These are phyloP conservation scores for Suhomyces canberraensis DNA, from an alignment of 805 yeast species.

Conservation along the genomic window DNA sequence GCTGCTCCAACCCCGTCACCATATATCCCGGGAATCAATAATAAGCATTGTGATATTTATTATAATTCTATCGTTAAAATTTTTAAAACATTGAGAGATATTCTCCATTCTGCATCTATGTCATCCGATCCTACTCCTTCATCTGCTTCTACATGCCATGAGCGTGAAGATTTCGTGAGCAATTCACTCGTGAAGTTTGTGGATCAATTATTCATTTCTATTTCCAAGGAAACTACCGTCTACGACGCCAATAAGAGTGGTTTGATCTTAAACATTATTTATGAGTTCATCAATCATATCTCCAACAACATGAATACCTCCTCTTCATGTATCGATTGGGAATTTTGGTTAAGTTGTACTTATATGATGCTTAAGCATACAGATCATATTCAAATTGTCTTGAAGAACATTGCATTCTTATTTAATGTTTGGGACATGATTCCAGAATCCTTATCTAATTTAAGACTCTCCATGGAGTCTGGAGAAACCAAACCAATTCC, in stretches of 20 bases:
- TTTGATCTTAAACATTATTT: constrained; percentile 36
- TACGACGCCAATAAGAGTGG: constrained; percentile 39
- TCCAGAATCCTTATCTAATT: constrained; percentile 36
- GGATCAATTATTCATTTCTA: constrained; percentile 32
- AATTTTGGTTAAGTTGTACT: constrained; percentile 67
- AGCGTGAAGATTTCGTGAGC: constrained; percentile 24
- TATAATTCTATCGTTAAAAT: constrained; percentile 39
- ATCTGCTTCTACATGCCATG: neutral
- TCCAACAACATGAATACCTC: constrained; percentile 18
- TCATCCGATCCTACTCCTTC: neutral
- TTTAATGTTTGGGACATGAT: constrained; percentile 74
- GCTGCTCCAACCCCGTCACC: constrained; percentile 9
- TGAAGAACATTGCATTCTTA: constrained; percentile 61
- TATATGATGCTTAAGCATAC: constrained; percentile 56
- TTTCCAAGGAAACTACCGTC: constrained; percentile 35
- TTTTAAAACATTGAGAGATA: constrained; percentile 37
- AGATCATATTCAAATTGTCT: constrained; percentile 57
- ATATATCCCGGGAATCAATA: constrained; percentile 3
- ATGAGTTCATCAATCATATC: constrained; percentile 38
- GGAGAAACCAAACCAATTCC: constrained; percentile 5
- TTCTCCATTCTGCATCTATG: constrained; percentile 18
- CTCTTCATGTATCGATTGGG: constrained; percentile 55
- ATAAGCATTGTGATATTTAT: constrained; percentile 31
- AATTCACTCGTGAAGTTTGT: constrained; percentile 17
- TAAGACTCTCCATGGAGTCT: constrained; percentile 2